A percentile compares a stretch with the other conserved stretches of the same genome.
Conservation (phyloP, 2,329 filamentous ascomycete genomes). For the Penicillium brasilianum region DNA sequence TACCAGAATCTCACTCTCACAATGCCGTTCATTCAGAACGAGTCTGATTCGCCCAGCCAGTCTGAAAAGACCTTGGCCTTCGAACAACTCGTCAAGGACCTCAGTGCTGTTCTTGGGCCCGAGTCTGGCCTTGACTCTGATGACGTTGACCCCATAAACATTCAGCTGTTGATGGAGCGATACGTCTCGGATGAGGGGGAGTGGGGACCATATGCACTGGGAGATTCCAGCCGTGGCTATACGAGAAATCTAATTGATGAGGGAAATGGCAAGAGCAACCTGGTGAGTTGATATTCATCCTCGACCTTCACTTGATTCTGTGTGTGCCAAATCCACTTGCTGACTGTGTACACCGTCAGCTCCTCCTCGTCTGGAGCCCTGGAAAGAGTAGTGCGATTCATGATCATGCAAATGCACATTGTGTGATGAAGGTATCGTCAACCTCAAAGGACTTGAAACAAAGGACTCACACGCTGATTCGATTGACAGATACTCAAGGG, state of each 20-base stretch:
- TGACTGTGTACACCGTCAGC: constrained; percentile 53
- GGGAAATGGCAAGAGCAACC: constrained; percentile 80
- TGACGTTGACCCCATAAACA: constrained; percentile 75
- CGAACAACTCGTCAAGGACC: constrained; percentile 71
- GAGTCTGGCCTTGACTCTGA: constrained; percentile 81
- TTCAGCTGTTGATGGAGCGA: constrained; percentile 73
- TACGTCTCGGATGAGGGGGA: constrained; percentile 72
- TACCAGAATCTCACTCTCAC: neutral
- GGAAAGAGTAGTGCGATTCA: constrained; percentile 84
- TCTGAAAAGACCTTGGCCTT: constrained; percentile 53
- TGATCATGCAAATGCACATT: constrained; percentile 87
- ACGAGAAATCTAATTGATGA: constrained; percentile 89
- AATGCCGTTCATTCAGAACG: constrained; percentile 44
- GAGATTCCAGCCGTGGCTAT: constrained; percentile 72
- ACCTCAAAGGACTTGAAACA: neutral
- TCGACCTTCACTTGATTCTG: neutral
- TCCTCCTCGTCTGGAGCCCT: constrained; percentile 88
- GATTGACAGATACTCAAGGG: constrained; percentile 70
- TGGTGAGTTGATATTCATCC: constrained; percentile 56
- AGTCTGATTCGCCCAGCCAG: constrained; percentile 16
- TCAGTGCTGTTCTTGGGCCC: constrained; percentile 76
- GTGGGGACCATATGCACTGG: constrained; percentile 77
- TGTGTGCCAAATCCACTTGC: constrained; percentile 13
- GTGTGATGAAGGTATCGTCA: constrained; percentile 73
- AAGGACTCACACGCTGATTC: neutral